These are phyloP conservation scores for Nelumbo lutea DNA, from an alignment of 164 flowering plant species.

Conservation along the genomic window DNA sequence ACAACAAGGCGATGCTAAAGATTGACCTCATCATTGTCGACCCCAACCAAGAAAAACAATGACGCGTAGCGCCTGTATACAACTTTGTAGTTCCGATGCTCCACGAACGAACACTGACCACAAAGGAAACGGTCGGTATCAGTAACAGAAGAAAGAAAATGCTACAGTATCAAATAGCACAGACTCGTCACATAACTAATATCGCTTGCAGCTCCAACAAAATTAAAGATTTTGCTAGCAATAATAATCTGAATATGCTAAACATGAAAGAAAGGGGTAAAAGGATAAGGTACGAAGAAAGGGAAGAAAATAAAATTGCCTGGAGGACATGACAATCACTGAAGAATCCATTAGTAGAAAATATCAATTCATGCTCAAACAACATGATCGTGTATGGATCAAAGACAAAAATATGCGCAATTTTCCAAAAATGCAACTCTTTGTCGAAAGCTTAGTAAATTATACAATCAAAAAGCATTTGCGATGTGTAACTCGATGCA, in stretches of 20 bases:
- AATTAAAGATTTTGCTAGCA: neutral
- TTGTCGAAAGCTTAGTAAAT: too few relatives aligned
- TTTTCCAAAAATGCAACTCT: neutral
- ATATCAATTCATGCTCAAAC: too few relatives aligned
- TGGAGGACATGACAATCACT: too few relatives aligned
- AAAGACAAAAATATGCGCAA: too few relatives aligned
- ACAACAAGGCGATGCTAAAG: neutral
- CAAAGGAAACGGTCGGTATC: neutral
- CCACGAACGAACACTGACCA: slow-evolving; percentile 95
- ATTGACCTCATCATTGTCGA: slow-evolving; percentile 91
- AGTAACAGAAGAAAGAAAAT: slow-evolving; percentile 2
- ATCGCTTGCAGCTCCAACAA: neutral
- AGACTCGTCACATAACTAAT: neutral
- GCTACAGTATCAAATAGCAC: neutral
- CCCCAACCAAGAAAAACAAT: slow-evolving; percentile 93
- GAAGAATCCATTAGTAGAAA: too few relatives aligned
- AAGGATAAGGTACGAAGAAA: neutral
- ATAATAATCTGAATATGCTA: neutral
- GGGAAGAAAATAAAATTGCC: neutral
- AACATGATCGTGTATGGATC: too few relatives aligned
- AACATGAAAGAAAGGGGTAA: neutral
- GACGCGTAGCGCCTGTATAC: slow-evolving; percentile 96
- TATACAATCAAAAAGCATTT: too few relatives aligned
- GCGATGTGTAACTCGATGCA: neutral
- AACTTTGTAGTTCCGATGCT: slow-evolving; percentile 95